phyloP scores from a whole-genome alignment of 805 yeast species.

The Saccharomycopsis sp. region DNA sequence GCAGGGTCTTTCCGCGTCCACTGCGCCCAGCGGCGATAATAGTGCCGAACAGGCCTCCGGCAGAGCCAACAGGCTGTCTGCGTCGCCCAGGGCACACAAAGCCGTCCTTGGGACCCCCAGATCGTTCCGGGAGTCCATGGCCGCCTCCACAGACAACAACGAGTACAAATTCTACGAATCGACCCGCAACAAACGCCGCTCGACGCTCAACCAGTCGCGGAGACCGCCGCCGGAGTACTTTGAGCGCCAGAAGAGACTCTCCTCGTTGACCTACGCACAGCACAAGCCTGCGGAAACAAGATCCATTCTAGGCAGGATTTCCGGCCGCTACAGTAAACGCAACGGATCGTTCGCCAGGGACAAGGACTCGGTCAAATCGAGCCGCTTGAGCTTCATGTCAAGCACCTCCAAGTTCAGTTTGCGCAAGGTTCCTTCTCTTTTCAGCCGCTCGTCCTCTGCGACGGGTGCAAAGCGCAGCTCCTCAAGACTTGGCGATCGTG shows the following conservation, averaged over 20 bases:
- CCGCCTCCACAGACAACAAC: not conserved
- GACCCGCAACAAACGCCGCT: not conserved
- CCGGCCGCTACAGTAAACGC: not conserved
- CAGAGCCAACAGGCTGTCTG: not conserved
- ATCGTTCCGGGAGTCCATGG: too few species aligned
- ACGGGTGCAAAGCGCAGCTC: not conserved
- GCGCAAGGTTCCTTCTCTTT: not conserved
- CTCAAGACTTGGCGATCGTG: not conserved
- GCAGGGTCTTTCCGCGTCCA: not conserved
- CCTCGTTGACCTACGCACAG: not conserved
- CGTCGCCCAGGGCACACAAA: not conserved
- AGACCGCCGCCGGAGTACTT: not conserved
- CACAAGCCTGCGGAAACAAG: not conserved
- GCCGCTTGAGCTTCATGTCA: slow-evolving; percentile 10
- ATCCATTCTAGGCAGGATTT: not conserved
- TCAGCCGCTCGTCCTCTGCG: not conserved
- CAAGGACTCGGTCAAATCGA: slow-evolving; percentile 4
- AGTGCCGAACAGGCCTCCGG: too few species aligned
- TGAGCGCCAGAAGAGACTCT: not conserved
- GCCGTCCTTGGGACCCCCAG: not conserved
- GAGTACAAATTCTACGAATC: slow-evolving; percentile 1
- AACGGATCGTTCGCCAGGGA: not conserved
- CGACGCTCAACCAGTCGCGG: not conserved
- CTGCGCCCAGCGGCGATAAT: not conserved
- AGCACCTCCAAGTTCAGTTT: not conserved